Conservation (phyloP, 345 rosid genomes). For the Citrus reticulata region DNA sequence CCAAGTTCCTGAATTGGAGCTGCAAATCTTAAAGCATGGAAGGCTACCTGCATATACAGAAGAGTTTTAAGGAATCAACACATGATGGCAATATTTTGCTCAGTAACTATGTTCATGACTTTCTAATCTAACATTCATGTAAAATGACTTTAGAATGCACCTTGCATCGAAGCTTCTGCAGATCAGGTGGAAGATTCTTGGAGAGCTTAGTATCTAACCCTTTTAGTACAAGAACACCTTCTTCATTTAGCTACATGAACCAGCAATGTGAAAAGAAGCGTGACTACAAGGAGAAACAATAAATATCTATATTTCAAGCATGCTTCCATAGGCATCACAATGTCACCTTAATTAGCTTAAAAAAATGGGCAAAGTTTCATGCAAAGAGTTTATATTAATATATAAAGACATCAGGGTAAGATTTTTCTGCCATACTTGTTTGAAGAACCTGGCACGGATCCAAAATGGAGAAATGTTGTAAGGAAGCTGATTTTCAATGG, state of each 20-base stretch:
- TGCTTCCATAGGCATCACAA: not conserved
- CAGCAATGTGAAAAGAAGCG: not conserved
- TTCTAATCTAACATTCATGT: not conserved
- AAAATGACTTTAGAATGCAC: slow-evolving; percentile 16
- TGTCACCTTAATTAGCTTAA: not conserved
- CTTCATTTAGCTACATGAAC: slow-evolving; percentile 50
- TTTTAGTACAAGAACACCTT: slow-evolving; percentile 59
- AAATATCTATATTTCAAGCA: not conserved
- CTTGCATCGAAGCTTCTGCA: slow-evolving; percentile 83
- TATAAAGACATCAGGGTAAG: not conserved
- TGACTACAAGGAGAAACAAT: not conserved
- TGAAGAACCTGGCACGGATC: slow-evolving; percentile 64
- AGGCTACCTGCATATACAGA: slow-evolving; percentile 48
- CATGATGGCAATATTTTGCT: not conserved
- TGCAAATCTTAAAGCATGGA: slow-evolving; percentile 62
- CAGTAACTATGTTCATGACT: not conserved
- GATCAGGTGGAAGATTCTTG: slow-evolving; percentile 62
- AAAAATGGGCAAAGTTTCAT: not conserved
- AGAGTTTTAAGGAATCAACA: not conserved
- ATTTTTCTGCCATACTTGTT: slow-evolving; percentile 26
- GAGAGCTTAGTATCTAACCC: slow-evolving; percentile 69
- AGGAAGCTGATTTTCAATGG: slow-evolving; percentile 54
- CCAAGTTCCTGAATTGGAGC: slow-evolving; percentile 61
- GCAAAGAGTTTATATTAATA: not conserved
- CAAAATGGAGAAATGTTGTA: slow-evolving; percentile 58